phyloP scores from a whole-genome alignment of 75 land plant genomes.

The Sequoiadendron giganteum region DNA sequence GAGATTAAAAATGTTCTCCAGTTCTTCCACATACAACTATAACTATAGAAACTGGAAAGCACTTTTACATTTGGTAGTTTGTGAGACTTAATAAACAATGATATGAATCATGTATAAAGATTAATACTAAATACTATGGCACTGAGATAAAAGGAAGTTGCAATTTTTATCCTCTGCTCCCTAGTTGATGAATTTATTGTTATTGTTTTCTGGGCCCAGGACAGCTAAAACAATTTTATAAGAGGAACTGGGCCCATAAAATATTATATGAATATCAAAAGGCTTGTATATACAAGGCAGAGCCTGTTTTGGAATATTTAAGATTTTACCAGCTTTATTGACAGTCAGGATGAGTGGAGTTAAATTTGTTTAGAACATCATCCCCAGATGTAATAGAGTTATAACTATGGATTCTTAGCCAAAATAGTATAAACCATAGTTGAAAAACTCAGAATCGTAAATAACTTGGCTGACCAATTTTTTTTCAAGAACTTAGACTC shows the following conservation, averaged over 20 bases:
- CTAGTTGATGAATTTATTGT: background rate
- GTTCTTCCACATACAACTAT: background rate
- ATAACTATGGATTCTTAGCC: background rate
- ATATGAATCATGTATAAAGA: background rate
- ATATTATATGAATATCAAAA: background rate
- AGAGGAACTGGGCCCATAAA: background rate
- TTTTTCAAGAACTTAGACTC: too few species aligned
- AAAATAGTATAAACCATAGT: background rate
- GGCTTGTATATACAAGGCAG: background rate
- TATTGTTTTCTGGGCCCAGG: background rate
- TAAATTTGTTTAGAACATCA: too few species aligned
- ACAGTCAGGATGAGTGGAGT: too few species aligned
- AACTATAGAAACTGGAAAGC: background rate
- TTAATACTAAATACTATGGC: background rate
- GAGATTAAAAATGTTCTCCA: background rate
- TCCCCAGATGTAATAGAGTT: background rate
- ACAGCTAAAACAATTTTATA: too few species aligned
- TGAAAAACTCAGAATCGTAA: too few species aligned
- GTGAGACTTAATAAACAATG: background rate
- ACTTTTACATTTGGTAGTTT: background rate
- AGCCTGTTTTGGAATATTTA: background rate
- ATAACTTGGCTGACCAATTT: too few species aligned
- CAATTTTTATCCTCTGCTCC: background rate
- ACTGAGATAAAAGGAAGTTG: background rate
- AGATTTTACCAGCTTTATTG: background rate